Evolutionary conservation across 2,329 filamentous ascomycete species (phyloP).

Genomic region (Madurella fahalii): DNA sequence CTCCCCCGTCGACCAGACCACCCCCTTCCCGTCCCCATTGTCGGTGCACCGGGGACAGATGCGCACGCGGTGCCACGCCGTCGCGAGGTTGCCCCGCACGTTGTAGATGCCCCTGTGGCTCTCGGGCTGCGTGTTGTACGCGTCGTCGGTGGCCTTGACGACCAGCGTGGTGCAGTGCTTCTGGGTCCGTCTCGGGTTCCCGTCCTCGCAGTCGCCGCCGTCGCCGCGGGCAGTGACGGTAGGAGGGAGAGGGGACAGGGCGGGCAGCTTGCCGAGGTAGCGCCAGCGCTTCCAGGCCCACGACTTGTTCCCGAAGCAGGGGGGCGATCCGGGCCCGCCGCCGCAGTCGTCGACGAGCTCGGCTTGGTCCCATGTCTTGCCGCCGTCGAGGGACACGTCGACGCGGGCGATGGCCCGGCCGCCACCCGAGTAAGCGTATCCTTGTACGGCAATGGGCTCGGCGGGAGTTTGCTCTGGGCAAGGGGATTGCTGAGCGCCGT

Average conservation of each 20-base stretch:
- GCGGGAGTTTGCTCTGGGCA: slow-evolving; percentile 9
- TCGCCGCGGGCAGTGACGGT: background rate
- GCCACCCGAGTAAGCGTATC: slow-evolving; percentile 66
- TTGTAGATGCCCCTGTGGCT: slow-evolving; percentile 59
- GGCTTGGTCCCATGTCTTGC: slow-evolving; percentile 61
- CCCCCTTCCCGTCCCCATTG: slow-evolving; percentile 15
- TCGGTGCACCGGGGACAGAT: slow-evolving; percentile 33
- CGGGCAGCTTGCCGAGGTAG: slow-evolving; percentile 47
- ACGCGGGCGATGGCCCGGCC: slow-evolving; percentile 64
- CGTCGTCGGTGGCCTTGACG: slow-evolving; percentile 63
- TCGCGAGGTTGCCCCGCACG: slow-evolving; percentile 59
- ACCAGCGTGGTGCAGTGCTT: slow-evolving; percentile 49
- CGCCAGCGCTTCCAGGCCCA: slow-evolving; percentile 66
- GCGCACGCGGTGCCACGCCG: slow-evolving; percentile 60
- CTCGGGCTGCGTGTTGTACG: slow-evolving; percentile 64
- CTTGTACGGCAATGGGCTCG: slow-evolving; percentile 44
- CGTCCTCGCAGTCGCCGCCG: background rate
- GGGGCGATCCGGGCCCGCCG: slow-evolving; percentile 14
- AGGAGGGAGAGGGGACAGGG: slow-evolving; percentile 6
- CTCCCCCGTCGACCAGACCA: slow-evolving; percentile 30
- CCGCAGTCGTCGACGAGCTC: slow-evolving; percentile 49
- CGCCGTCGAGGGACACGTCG: slow-evolving; percentile 61
- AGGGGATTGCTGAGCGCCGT: background rate
- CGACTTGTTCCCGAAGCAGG: slow-evolving; percentile 40
- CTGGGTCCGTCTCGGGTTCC: slow-evolving; percentile 14